phyloP scores from a whole-genome alignment of 2,329 filamentous ascomycete species.

The Exophiala oligosperma region DNA sequence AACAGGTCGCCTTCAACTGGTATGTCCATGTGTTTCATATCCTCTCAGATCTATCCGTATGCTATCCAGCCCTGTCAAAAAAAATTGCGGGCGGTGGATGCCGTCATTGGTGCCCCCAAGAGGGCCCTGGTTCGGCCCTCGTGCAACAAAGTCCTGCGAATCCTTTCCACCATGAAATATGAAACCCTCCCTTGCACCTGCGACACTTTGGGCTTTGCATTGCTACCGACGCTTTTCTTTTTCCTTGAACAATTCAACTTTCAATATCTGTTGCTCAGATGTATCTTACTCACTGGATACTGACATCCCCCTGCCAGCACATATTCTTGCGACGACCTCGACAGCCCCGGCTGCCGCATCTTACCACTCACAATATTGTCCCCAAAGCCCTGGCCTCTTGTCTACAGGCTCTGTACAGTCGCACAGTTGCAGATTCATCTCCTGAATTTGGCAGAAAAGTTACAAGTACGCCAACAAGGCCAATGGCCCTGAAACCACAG shows the following conservation, averaged over 20 bases:
- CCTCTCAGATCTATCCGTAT: background rate
- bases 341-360: background rate
- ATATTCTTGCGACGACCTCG: background rate
- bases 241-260: background rate
- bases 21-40: too few relatives aligned
- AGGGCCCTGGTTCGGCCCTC: too few relatives aligned
- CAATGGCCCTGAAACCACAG: conserved; percentile 6
- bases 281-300: background rate
- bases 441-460: too few relatives aligned
- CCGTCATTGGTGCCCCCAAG: background rate
- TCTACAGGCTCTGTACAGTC: background rate
- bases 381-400: background rate
- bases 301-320: background rate
- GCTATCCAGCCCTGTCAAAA: background rate
- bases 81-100: background rate
- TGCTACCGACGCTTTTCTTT: background rate
- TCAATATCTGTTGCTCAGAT: background rate
- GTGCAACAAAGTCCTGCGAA: background rate
- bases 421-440: too few relatives aligned
- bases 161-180: background rate
- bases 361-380: background rate
- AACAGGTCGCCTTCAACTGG: background rate
- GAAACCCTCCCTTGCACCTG: background rate
- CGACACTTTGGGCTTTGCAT: background rate
- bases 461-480: background rate